Base-by-base conservation (phyloP, 2,329 filamentous ascomycete species). In the Xylariaceae sp. region DNA sequence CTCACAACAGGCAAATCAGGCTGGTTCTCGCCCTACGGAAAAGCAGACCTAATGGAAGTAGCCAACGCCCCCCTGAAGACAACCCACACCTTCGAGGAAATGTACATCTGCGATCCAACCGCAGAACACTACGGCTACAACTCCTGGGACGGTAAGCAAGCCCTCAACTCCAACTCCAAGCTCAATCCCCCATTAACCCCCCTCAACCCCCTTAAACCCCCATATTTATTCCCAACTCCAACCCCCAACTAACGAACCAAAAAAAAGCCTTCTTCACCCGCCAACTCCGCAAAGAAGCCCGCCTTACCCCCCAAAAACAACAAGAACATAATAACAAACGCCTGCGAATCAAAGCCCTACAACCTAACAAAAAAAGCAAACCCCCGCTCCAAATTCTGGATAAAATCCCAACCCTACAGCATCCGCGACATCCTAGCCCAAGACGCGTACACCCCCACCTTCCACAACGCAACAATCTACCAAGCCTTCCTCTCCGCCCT, bases 331-430 rank as follows among this genome's bases (percentile, higher is more conserved):
- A 76, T 85, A 50, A 75, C 71, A 39, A 83, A 81, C 63, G 76
- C 77, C 0, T 84, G 80, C 67, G 81, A 85, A 62, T 79, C 76
- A 4, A 76, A 73, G 50, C 76, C 79, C 41, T 68, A 80, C 18
- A 71, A 71, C 56, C 53, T 68, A 2, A 51, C 52, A 2, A 66
- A 65, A 2, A 59, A 74, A 26, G 74, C 77, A 19, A 71, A 75
- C 47, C 67, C 73, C 1, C 74, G 76, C 18, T 79, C 81, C 62
- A 65, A 67, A 2, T 85, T 84, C 71, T 85, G 80, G 80, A 71
- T 82, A 56, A 85, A 84, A 61, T 72, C 72, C 5, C 79, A 83
- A 65, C 78, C 79, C 0, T 85, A 84, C 67, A 81, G 77, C 0
- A 62, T 81, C 2, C 61, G 69, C 0, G 75, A 81, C 59, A 80